phyloP scores from a whole-genome alignment of 352 stramenopile species.

The Lagenidium giganteum region DNA sequence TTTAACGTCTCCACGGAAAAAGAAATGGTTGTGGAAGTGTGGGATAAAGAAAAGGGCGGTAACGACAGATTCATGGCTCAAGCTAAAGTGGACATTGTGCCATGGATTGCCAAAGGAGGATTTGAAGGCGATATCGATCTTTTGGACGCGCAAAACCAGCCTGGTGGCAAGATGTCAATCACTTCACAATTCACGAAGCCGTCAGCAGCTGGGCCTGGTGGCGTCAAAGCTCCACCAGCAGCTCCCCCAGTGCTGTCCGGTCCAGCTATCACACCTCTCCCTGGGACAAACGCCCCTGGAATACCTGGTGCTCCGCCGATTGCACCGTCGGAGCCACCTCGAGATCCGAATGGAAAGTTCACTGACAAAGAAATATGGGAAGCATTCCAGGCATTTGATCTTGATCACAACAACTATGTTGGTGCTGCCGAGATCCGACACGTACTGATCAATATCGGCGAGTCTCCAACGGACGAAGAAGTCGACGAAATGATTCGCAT shows the following conservation, averaged over 20 bases:
- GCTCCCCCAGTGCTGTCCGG: conserved; percentile 60
- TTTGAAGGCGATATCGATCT: conserved; percentile 92
- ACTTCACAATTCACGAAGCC: conserved; percentile 86
- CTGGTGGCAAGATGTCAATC: conserved; percentile 83
- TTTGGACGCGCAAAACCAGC: conserved; percentile 70
- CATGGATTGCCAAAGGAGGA: conserved; percentile 90
- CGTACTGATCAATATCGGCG: conserved; percentile 94
- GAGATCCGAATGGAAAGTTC: conserved; percentile 94
- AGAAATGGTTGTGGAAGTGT: conserved; percentile 89
- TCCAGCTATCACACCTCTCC: conserved; percentile 50
- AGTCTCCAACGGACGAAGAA: conserved; percentile 94
- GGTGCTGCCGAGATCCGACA: conserved; percentile 92
- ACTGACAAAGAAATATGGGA: conserved; percentile 95
- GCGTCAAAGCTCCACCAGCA: conserved; percentile 45
- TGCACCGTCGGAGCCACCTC: conserved; percentile 61
- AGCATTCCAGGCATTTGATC: conserved; percentile 91
- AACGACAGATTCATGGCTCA: conserved; percentile 93
- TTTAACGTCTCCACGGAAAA: conserved; percentile 95
- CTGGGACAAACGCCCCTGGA: conserved; percentile 45
- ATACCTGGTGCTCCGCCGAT: conserved; percentile 43
- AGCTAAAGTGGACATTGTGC: conserved; percentile 87
- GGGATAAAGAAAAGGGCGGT: conserved; percentile 88
- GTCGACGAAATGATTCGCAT: conserved; percentile 97
- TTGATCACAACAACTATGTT: conserved; percentile 96
- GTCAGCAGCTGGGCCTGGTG: conserved; percentile 23